Evolutionary conservation across 768 basidiomycete species (phyloP), one percentile per base, ranked within the genome.

Genomic region (Mycena polygramma): DNA sequence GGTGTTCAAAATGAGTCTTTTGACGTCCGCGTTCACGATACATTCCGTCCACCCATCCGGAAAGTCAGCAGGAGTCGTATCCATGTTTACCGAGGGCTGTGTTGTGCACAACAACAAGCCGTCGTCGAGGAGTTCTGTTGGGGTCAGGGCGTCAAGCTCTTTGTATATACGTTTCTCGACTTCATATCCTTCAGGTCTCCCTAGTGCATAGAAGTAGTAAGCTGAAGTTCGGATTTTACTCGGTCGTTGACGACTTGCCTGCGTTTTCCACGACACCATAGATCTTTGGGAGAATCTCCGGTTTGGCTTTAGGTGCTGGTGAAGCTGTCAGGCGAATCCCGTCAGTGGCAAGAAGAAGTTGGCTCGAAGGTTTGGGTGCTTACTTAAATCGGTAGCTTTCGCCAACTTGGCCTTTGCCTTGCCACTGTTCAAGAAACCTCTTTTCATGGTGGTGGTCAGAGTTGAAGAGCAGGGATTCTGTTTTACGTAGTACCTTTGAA

Each of bases 41-140:
- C 70, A 71, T 51, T 68, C 70, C 22, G 70, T 53, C 69, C 55
- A 63, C 10, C 64, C 64, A 11, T 68, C 51, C 5, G 67, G 45
- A 36, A 39, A 41, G 13, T 39, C 13, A 17, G 7, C 46, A 17
- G 26, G 67, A 39, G 53, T 55, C 14, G 30, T 20, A 30, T 57
- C 13, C 61, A 57, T 48, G 54, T 2, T 2, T 5, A 60, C 19
- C 26, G 67, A 57, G 30, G 68, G 60, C 54, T 55, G 62, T 2
- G 68, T 62, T 26, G 60, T 69, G 48, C 49, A 68, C 17, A 69
- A 4, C 36, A 30, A 6, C 24, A 13, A n/a, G 24, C 46, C 22
- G 15, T 37, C 6, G 45, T 46, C 45, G 15, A 45, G 24, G 43
- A 1, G 1, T 24, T 48, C 66, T 22, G 52, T 22, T 15, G 64